phyloP scores from a whole-genome alignment of 2,329 filamentous ascomycete genomes.

The Pseudomassariella vexata region DNA sequence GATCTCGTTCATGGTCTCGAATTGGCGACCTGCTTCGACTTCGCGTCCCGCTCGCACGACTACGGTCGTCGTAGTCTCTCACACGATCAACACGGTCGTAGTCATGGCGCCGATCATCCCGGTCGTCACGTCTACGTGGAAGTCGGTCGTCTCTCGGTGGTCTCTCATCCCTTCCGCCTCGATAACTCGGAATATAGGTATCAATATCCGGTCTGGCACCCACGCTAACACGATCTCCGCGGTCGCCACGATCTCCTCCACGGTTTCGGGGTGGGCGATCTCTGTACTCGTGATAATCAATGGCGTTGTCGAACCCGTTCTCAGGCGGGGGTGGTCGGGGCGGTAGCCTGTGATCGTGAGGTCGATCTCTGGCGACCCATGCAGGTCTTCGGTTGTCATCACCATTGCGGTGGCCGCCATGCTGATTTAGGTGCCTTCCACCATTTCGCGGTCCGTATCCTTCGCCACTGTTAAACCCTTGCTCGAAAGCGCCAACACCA shows the following conservation, averaged over 20 bases:
- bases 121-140: constrained; percentile 26
- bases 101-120: constrained; percentile 31
- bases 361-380: constrained; percentile 49
- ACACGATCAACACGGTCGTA: constrained; percentile 27
- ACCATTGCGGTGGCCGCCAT: constrained; percentile 27
- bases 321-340: constrained; percentile 44
- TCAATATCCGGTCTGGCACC: constrained; percentile 34
- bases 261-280: constrained; percentile 27
- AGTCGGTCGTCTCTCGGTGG: constrained; percentile 20
- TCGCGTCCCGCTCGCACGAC: constrained; percentile 32
- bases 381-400: constrained; percentile 40
- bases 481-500: constrained; percentile 58
- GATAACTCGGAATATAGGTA: constrained; percentile 45
- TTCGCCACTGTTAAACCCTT: constrained; percentile 47
- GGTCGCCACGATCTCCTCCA: constrained; percentile 11
- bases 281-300: constrained; percentile 37
- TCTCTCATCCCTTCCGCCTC: constrained; percentile 25
- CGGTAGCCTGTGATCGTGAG: constrained; percentile 33
- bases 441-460: constrained; percentile 33
- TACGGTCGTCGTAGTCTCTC: constrained; percentile 26
- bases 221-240: constrained; percentile 8
- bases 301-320: constrained; percentile 27
- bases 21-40: constrained; percentile 40
- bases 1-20: constrained; percentile 37
- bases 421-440: constrained; percentile 33